phyloP scores from a whole-genome alignment of 371 early-diverging fungal species.

The Mortierella sp. region DNA sequence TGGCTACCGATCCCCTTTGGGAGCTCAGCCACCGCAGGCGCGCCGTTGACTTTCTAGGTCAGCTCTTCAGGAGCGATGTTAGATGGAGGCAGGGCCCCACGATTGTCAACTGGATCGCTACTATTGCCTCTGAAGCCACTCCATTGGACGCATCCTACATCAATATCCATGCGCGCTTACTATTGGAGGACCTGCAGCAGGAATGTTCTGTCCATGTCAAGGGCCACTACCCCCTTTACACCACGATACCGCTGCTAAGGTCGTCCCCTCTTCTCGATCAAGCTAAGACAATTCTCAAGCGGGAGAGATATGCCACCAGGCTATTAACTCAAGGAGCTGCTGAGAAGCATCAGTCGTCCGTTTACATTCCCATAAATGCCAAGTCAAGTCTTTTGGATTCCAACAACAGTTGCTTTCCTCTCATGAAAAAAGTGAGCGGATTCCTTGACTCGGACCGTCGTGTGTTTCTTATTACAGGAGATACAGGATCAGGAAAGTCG shows the following conservation, averaged over 20 bases:
- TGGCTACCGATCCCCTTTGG: not conserved
- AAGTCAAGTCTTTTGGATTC: not conserved
- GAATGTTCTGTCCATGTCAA: not conserved
- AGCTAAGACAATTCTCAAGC: not conserved
- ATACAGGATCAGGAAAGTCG: constrained; percentile 34
- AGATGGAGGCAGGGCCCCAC: not conserved
- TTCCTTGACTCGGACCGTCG: not conserved
- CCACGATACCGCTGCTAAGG: not conserved
- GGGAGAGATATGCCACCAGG: not conserved
- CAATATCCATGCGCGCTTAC: not conserved
- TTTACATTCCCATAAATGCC: constrained; percentile 8
- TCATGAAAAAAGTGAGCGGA: not conserved
- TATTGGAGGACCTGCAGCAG: not conserved
- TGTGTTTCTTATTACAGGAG: constrained; percentile 24
- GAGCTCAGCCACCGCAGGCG: not conserved
- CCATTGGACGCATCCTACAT: no score
- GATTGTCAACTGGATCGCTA: not conserved
- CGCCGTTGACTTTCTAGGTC: not conserved
- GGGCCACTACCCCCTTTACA: not conserved
- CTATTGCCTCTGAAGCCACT: not conserved
- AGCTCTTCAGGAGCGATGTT: not conserved
- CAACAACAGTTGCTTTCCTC: not conserved
- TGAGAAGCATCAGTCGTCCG: not conserved
- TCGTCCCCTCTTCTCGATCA: not conserved
- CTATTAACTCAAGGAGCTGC: not conserved